phyloP scores from a whole-genome alignment of 257 asterid genomes.

The Forsythia viridissima region DNA sequence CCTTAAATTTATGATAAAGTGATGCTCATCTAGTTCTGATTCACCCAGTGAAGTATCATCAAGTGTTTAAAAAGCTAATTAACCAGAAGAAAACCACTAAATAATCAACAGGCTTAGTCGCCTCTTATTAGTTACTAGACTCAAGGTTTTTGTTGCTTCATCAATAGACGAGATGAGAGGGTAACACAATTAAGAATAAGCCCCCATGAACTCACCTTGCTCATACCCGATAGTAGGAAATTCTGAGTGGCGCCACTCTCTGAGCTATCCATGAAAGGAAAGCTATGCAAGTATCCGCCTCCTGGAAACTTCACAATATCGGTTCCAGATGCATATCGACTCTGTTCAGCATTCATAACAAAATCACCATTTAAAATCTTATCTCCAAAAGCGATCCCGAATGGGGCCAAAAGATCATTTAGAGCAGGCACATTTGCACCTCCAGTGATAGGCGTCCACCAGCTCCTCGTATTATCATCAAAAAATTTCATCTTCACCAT shows the following conservation, averaged over 20 bases:
- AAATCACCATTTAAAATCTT: slow-evolving; percentile 95
- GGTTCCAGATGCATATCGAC: slow-evolving; percentile 95
- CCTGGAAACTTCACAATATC: slow-evolving; percentile 86
- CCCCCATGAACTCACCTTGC: slow-evolving; percentile 58
- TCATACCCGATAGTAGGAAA: slow-evolving; percentile 77
- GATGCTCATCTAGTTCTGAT: neutral
- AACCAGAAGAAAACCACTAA: neutral
- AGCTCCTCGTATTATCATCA: slow-evolving; percentile 95
- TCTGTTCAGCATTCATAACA: slow-evolving; percentile 85
- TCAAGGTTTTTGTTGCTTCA: neutral
- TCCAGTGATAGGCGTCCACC: slow-evolving; percentile 99
- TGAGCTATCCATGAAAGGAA: slow-evolving; percentile 93
- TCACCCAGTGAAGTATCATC: neutral
- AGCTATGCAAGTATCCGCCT: slow-evolving; percentile 94
- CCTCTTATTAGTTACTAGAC: slow-evolving; percentile 9
- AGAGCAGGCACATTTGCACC: slow-evolving; percentile 96
- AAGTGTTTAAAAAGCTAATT: neutral
- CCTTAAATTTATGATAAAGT: slow-evolving; percentile 5
- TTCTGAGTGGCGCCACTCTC: slow-evolving; percentile 97
- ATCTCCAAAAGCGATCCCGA: slow-evolving; percentile 97
- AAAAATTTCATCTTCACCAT: slow-evolving; percentile 98
- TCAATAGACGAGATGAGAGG: slow-evolving; percentile 15
- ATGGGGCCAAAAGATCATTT: slow-evolving; percentile 90
- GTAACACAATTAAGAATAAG: slow-evolving; percentile 9
- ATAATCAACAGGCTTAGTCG: neutral